Percentiles rank a stretch among this genome's conserved stretches.
These are phyloP conservation scores for Trichoderma reesei DNA, from an alignment of 495 filamentous ascomycete genomes.

Conservation along the genomic window DNA sequence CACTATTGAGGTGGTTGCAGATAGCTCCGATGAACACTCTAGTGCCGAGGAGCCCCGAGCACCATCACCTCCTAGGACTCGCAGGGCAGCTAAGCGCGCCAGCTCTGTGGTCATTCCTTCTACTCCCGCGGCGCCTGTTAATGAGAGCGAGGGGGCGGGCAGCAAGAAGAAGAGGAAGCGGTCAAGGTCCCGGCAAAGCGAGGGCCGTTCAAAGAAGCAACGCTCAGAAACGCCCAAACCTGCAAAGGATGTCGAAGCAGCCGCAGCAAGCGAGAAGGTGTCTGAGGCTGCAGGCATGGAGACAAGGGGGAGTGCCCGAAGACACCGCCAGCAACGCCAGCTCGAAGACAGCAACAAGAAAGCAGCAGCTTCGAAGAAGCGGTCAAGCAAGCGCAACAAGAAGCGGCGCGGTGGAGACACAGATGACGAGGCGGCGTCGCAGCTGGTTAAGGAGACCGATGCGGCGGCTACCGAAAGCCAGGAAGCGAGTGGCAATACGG, in stretches of 20 bases:
- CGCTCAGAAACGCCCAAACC: background rate
- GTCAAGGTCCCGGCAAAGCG: background rate
- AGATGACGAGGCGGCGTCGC: constrained; percentile 10
- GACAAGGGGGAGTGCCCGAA: constrained; percentile 1
- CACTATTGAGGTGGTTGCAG: background rate
- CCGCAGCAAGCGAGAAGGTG: background rate
- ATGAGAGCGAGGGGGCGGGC: background rate
- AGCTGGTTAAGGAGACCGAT: constrained; percentile 1
- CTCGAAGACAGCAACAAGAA: background rate
- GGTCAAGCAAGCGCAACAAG: constrained; percentile 13
- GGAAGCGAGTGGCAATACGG: background rate
- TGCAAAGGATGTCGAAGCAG: background rate
- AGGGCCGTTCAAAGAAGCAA: constrained; percentile 6
- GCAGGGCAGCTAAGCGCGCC: constrained; percentile 9
- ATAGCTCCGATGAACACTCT: background rate
- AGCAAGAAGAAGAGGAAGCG: constrained; percentile 10
- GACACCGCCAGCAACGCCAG: constrained; percentile 2
- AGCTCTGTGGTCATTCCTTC: constrained; percentile 14
- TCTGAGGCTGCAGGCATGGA: background rate
- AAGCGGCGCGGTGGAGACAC: background rate
- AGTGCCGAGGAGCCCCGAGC: background rate
- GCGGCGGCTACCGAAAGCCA: background rate
- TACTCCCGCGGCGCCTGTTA: constrained; percentile 16
- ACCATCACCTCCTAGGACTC: background rate
- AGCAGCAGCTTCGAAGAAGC: background rate